Evolutionary conservation across 192 early-diverging fungal genomes (phyloP).

Genomic region (Allomyces macrogynus): DNA sequence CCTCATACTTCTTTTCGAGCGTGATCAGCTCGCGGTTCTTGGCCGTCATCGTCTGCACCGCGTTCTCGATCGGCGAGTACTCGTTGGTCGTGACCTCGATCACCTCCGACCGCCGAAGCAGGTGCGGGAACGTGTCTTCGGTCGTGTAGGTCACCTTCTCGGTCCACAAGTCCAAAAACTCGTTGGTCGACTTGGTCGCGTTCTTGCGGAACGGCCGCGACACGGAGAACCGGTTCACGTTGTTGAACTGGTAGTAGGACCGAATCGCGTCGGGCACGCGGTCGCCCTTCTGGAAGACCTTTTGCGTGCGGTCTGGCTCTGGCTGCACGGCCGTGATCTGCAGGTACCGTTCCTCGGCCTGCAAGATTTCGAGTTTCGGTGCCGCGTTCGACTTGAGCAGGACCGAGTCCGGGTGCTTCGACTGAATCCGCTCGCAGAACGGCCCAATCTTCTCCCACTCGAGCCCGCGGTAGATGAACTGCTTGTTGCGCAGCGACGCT

Average conservation of each 20-base stretch:
- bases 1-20: slow-evolving; percentile 29
- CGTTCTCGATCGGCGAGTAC: slow-evolving; percentile 55
- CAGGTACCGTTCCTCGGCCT: slow-evolving; percentile 32
- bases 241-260: slow-evolving; percentile 43
- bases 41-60: slow-evolving; percentile 39
- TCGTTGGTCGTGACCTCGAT: slow-evolving; percentile 26
- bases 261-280: slow-evolving; percentile 24
- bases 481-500: slow-evolving; percentile 27
- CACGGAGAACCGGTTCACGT: slow-evolving; percentile 41
- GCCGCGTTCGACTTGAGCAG: slow-evolving; percentile 22
- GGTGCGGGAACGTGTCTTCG: slow-evolving; percentile 42
- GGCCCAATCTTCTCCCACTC: slow-evolving; percentile 56
- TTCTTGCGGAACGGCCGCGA: slow-evolving; percentile 35
- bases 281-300: slow-evolving; percentile 8
- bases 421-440: slow-evolving; percentile 48
- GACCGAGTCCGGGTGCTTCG: slow-evolving; percentile 36
- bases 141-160: slow-evolving; percentile 48
- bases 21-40: slow-evolving; percentile 40
- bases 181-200: slow-evolving; percentile 25
- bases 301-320: slow-evolving; percentile 18
- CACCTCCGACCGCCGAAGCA: slow-evolving; percentile 34
- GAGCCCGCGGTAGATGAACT: slow-evolving; percentile 46
- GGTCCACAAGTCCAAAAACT: slow-evolving; percentile 55
- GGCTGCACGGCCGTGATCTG: slow-evolving; percentile 49
- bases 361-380: slow-evolving; percentile 20